Base-by-base conservation (phyloP, 306 rosid species). In the Begonia loranthoides region DNA sequence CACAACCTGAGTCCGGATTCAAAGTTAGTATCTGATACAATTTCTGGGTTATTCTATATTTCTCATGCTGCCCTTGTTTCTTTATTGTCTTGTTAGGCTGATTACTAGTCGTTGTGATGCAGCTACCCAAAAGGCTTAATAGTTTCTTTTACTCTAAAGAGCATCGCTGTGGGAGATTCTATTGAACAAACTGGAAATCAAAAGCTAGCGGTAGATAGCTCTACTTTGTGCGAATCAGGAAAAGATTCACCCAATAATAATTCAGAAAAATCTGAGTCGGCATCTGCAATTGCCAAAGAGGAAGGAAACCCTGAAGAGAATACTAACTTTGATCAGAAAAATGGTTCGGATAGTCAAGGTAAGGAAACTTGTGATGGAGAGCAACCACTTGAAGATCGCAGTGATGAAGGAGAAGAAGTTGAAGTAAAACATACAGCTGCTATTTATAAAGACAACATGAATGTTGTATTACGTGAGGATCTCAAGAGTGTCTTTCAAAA, bases 81-180 rank as follows among this genome's bases (percentile, higher is more conserved):
- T 17, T 9, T 8, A 9, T 21, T 11, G 40, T 55, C 12, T 57
- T 59, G 44, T 15, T 51, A 17, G 50, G 36, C 54, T 66, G 51
- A 56, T 56, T 43, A 38, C 14, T 43, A n/a, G 55, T 61, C 16
- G 43, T 64, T 49, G 61, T 72, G 54, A 51, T 53, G 39, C 88
- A 84, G 96, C 74, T 87, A 84, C 65, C 88, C 96, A 2, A 87
- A 76, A 62, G 96, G 94, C 64, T 78, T 87, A 61, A 70, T 87
- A 48, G 81, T 87, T 61, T 82, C 88, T 55, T 81, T 87, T 68
- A 64, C 74, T 45, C 59, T 87, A 51, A 74, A 70, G 79, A 71
- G 72, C 57, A 51, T 9, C 15, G 66, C 79, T 33, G 69, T 65
- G 50, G 73, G 57, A 49, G 81, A 40, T 58, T 70, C 84, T 19